phyloP scores from a whole-genome alignment of 495 filamentous ascomycete species.

The Cairneyella variabilis region DNA sequence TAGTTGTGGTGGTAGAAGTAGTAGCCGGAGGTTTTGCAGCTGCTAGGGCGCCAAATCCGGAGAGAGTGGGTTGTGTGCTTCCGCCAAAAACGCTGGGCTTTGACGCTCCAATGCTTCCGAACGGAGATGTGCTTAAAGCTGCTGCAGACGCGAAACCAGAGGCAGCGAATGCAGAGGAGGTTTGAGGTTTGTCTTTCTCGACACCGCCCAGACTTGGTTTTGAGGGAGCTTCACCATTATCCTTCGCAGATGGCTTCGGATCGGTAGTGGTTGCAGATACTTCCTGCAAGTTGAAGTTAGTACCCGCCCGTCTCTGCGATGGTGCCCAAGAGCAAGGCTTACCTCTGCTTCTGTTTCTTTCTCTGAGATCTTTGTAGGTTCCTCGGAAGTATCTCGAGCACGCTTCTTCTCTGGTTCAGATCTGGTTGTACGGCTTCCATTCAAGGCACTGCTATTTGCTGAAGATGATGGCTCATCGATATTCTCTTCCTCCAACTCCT shows the following conservation, averaged over 20 bases:
- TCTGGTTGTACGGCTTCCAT: constrained; percentile 34
- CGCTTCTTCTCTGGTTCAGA: constrained; percentile 56
- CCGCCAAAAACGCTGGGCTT: constrained; percentile 36
- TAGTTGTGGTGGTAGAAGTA: constrained; percentile 6
- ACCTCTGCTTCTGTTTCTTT: constrained; percentile 10
- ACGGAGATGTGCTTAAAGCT: constrained; percentile 43
- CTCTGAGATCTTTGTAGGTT: constrained; percentile 10
- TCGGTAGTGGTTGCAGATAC: too few species aligned
- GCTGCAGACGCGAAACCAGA: constrained; percentile 51
- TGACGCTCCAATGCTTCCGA: constrained; percentile 35
- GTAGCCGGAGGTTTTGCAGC: constrained; percentile 9
- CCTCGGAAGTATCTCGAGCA: constrained; percentile 35
- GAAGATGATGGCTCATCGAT: constrained; percentile 30
- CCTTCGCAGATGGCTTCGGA: too few species aligned
- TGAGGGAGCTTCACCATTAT: constrained; percentile 18
- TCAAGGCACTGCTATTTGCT: constrained; percentile 32
- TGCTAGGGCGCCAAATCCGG: constrained; percentile 23
- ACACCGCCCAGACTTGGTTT: constrained; percentile 1
- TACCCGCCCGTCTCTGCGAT: not conserved
- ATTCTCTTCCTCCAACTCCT: constrained; percentile 28
- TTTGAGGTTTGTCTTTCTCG: constrained; percentile 24
- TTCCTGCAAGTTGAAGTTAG: constrained; percentile 9
- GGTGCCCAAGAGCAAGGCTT: not conserved
- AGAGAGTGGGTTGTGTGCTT: constrained; percentile 8
- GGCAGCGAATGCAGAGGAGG: constrained; percentile 44